These are phyloP conservation scores for Podospora sp. DNA, from an alignment of 495 filamentous ascomycete species.

Conservation along the genomic window DNA sequence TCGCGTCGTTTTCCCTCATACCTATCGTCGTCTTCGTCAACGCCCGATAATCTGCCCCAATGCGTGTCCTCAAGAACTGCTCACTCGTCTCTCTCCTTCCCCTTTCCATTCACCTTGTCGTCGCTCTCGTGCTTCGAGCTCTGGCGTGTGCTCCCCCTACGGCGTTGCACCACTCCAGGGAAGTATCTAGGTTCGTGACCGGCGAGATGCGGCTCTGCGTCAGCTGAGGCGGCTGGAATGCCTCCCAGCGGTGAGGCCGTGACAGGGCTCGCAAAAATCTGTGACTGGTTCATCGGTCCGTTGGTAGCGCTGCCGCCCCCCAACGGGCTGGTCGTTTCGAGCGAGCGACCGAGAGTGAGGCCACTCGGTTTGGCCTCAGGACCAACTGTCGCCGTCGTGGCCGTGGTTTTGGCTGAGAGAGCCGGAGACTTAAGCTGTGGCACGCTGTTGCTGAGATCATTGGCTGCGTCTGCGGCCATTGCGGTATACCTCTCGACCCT, in stretches of 20 bases:
- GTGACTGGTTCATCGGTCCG: slow-evolving; percentile 21
- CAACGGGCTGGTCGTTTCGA: slow-evolving; percentile 28
- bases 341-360: slow-evolving; percentile 19
- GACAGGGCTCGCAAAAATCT: slow-evolving; percentile 27
- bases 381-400: slow-evolving; percentile 19
- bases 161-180: slow-evolving; percentile 68
- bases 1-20: no score
- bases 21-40: neutral
- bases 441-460: slow-evolving; percentile 10
- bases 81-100: neutral
- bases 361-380: slow-evolving; percentile 27
- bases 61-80: neutral
- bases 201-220: slow-evolving; percentile 47
- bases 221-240: slow-evolving; percentile 8
- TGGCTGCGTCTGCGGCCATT: slow-evolving; percentile 17
- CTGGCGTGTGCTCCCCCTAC: slow-evolving; percentile 50
- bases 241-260: slow-evolving; percentile 20
- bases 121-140: slow-evolving; percentile 46
- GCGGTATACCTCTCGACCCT: slow-evolving; percentile 38
- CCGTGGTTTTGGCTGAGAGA: slow-evolving; percentile 30
- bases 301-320: neutral
- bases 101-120: slow-evolving; percentile 1
- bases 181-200: slow-evolving; percentile 69
- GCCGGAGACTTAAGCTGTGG: slow-evolving; percentile 31
- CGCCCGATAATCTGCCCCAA: neutral